Base-by-base conservation (phyloP, 108 stramenopile genomes). In the Cyclotella choctawhatcheeana region DNA sequence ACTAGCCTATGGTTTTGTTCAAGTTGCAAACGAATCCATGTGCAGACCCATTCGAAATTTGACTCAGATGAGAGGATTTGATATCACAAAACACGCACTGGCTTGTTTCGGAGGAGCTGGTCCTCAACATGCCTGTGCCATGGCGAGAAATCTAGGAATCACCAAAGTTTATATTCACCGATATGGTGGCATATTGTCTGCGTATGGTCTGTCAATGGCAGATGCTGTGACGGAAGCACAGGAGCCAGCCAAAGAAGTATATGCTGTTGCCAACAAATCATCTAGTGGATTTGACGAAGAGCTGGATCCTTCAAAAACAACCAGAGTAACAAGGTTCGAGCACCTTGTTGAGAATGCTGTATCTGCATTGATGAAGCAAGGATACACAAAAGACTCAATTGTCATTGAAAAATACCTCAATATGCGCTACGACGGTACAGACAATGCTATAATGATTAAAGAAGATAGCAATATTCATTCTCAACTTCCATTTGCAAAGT, bases 11-110 rank as follows among this genome's bases (percentile, higher is more conserved):
- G 99, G 99, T 7, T 99, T 99, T 72, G 70, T 99, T 44, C 88
- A 95, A 74, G 97, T 99, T 12, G 99, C 99, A 71, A 99, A 98
- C 80, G 99, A 99, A 71, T 97, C 99, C 54, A 99, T 99, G 99
- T 98, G 98, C 73, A 89, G 99, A 18, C 99, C 99, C 1, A 98
- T 99, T 80, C 92, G 99, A 31, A 98, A 98, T 71, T 82, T 99
- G 44, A 99, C 98, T 31, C 97, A 98, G 79, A 98, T 98, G 97
- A 91, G 87, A 66, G 98, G 96, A 20, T 89, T 88, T 77, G 93
- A 94, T 69, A 81, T 89, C 21, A 83, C 89, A 25, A 90, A 74
- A 32, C 94, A 96, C 70, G 69, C 64, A 29, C 77, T 99, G 54
- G 95, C 98, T 18, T 97, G 96, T 76, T 99, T 99, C 77, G 99